Percentiles rank a stretch among this genome's conserved stretches.
Evolutionary conservation across 1,284 basidiomycete species (phyloP).

Genomic region (Pascua guehoae): DNA sequence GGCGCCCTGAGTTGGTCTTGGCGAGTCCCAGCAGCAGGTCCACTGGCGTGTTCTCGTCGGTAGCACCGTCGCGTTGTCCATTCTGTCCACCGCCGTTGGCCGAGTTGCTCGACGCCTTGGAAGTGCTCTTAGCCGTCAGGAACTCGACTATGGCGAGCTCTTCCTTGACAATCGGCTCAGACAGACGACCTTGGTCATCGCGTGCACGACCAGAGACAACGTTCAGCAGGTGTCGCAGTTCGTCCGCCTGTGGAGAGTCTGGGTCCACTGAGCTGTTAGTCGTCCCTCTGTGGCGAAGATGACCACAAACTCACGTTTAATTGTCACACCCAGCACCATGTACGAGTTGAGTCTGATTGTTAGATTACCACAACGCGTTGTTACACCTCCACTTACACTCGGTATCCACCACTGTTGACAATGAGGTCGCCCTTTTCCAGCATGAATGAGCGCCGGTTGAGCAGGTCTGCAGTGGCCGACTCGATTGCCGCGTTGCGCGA

Average conservation of each 20-base stretch:
- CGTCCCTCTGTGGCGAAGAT: no score
- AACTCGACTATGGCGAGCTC: slow-evolving; percentile 51
- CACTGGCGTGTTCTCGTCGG: slow-evolving; percentile 42
- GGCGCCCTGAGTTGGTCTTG: slow-evolving; percentile 41
- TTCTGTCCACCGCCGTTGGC: slow-evolving; percentile 4
- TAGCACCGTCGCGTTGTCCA: slow-evolving; percentile 6
- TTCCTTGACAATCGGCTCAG: slow-evolving; percentile 51
- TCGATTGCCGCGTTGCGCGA: slow-evolving; percentile 51
- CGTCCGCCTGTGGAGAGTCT: slow-evolving; percentile 48
- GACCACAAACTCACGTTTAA: slow-evolving; percentile 39
- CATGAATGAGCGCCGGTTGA: slow-evolving; percentile 47
- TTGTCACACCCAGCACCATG: slow-evolving; percentile 50
- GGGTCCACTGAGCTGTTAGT: slow-evolving; percentile 41
- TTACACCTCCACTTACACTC: slow-evolving; percentile 22
- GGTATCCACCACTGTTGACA: slow-evolving; percentile 47
- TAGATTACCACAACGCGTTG: no score
- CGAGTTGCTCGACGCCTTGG: slow-evolving; percentile 12
- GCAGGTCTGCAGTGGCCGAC: slow-evolving; percentile 49
- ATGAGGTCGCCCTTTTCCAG: slow-evolving; percentile 50
- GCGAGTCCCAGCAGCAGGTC: slow-evolving; percentile 44
- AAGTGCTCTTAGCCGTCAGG: slow-evolving; percentile 43
- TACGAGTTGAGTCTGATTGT: slow-evolving; percentile 42
- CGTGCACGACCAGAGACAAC: slow-evolving; percentile 49
- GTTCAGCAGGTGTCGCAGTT: slow-evolving; percentile 48
- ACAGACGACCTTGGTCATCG: slow-evolving; percentile 44